Base-by-base conservation (phyloP, 1,139 yeast species). In the Arxiozyma heterogenica region DNA sequence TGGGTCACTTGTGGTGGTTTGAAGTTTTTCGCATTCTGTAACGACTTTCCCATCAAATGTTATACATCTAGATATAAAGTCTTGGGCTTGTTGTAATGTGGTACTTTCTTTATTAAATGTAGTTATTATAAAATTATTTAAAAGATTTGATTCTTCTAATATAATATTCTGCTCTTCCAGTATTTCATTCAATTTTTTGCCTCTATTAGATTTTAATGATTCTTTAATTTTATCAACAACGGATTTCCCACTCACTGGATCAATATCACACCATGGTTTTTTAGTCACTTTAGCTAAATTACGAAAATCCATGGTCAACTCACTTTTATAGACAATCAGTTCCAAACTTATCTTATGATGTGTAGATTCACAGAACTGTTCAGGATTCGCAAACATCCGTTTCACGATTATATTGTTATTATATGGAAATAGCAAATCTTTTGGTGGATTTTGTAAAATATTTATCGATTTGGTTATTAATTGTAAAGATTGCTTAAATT, bases 1-100 rank as follows among this genome's bases (percentile, higher is more conserved):
- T 7, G 80, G 80, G 55, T 77, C 81, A 56, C 75, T 78, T 38
- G 77, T 70, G 38, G 73, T 72, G 18, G 73, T 71, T 8, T 71
- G 62, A 5, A 73, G 58, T 51, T 72, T 71, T 51, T 74, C 79
- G 50, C 66, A 61, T 55, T 75, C 78, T 47, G 73, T 65, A 4
- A 75, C 76, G 4, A 73, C 73, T 44, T 61, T 62, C 21, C 68
- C 69, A 54, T 72, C 65, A 55, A 71, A 75, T 12, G 75, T 71
- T n/a, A 71, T 62, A 49, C 74, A 70, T 43, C 74, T 58, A 11
- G 69, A 66, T 38, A 72, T 56, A 51, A 67, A 68, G 50, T 68
- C 69, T 48, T 64, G 68, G 9, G 73, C 71, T 52, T 67, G 65
- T n/a, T 63, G 57, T 30, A 67, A 50, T 1, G 71, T 67, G 2